These are phyloP conservation scores for Scheffersomyces amazonensis DNA, from an alignment of 805 yeast genomes.

Conservation along the genomic window DNA sequence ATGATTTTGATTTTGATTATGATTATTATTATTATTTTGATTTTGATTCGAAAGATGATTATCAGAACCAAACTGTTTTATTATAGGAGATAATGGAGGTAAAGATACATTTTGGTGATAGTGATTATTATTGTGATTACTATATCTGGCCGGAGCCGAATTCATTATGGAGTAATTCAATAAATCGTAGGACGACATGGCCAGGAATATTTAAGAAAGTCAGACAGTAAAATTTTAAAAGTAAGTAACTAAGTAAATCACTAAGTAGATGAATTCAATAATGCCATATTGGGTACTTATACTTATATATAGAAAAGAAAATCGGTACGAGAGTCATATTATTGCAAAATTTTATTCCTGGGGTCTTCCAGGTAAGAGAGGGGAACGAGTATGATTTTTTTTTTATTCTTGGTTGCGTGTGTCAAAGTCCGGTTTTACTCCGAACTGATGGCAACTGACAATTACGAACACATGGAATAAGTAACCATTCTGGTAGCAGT, in stretches of 20 bases:
- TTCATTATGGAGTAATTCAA: conserved; percentile 40
- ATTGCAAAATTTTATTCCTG: conserved; percentile 8
- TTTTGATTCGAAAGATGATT: too few species aligned
- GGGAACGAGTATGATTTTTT: neutral
- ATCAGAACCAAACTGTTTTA: too few species aligned
- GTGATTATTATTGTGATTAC: neutral
- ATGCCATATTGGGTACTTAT: too few species aligned
- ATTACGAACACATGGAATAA: too few species aligned
- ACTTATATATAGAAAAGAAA: too few species aligned
- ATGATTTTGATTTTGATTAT: conserved; percentile 1
- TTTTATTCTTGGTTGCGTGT: neutral
- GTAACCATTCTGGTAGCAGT: too few species aligned
- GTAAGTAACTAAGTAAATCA: too few species aligned
- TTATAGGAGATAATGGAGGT: neutral
- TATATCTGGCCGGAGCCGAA: conserved; percentile 6
- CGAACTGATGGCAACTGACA: too few species aligned
- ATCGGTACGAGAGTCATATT: too few species aligned
- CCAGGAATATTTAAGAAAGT: too few species aligned
- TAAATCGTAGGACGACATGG: conserved; percentile 31
- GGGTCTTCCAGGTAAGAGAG: conserved; percentile 11
- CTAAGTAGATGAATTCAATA: too few species aligned
- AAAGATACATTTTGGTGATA: neutral
- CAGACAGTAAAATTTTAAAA: too few species aligned
- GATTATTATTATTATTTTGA: neutral
- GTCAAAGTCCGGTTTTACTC: conserved; percentile 7